Evolutionary conservation across 495 filamentous ascomycete genomes (phyloP), one percentile per base, ranked within the genome.

Genomic region (Polyplosphaeria fusca): DNA sequence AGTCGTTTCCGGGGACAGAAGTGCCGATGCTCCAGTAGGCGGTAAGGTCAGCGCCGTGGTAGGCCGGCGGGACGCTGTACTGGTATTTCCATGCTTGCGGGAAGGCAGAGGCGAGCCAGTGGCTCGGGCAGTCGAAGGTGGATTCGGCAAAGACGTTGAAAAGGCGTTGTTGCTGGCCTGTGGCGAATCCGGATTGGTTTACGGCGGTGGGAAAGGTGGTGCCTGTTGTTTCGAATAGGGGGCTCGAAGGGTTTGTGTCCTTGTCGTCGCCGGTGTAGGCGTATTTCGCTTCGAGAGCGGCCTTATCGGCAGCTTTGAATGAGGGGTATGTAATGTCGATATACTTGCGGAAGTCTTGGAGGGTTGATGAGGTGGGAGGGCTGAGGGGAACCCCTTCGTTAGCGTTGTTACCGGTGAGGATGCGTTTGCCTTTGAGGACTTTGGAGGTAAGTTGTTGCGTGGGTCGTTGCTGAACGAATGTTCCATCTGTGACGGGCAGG

Each of bases 401-500:
- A 12, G 68, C 70, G 43, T 66, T 65, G 60, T 70, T 70, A 11
- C 79, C 79, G 7, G 74, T 67, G 0, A 86, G 70, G 4, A 82
- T 67, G 22, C 73, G 68, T 19, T 73, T 64, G 5, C 82, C 82
- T 55, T 80, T 82, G 11, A 85, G 72, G 54, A 68, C 62, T 47
- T 76, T 76, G 20, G 67, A 54, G 4, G 69, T 53, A 7, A 86
- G 70, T 61, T 85, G 80, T 55, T 72, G 64, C 24, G 70, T 76
- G 12, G 83, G 82, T 4, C 71, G 70, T 19, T 80, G 71, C 41
- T 72, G 71, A 50, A 86, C 68, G 55, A 84, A 79, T 2, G 67
- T 67, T 3, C 79, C 83, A 55, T 88, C 85, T 1, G 81, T 80
- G 2, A 86, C 84, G 5, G 84, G 84, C 23, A 82, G 61, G 58